Evolutionary conservation across 257 asterid species (phyloP), one percentile per base, ranked within the genome.

Genomic region (Fraxinus pennsylvanica): DNA sequence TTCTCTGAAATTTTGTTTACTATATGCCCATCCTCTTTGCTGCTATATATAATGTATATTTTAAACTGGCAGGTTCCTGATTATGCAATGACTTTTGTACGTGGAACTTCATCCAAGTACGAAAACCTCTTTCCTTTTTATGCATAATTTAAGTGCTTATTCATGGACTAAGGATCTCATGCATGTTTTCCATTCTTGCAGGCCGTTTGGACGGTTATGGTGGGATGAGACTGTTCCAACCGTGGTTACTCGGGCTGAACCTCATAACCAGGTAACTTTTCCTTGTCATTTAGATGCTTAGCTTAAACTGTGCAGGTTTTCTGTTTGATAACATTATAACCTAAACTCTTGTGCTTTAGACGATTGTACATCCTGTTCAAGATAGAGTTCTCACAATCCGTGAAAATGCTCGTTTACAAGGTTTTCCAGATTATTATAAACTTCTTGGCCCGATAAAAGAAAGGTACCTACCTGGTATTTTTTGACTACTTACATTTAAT

Each of bases 141-240:
- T 13, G 25, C 14, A 14, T 25, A 12, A 6, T 65, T 29, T 33
- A 19, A 7, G 5, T 36, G 19, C 8, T 63, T 25, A 2, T 32
- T 66, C 5, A 47, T 15, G 17, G 50, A 12, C 65, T 6, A 7
- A 19, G 3, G 27, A 45, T 13, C 47, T 75, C 27, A 3, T 36
- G 8, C 65, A 54, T 21, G 30, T 30, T 75, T 54, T 74, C 3
- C 2, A 32, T 38, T 47, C 30, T 9, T 80, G 79, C 79, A 95
- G 99, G 86, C 99, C 99, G 6, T 95, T 95, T 86, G 94, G 92
- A 5, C 94, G 99, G 9, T 68, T 94, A 36, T 94, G 99, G 99
- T 92, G 96, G 96, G 97, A 95, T 19, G 94, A 90, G 68, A 95
- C 91, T 0, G 97, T 95, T 32, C 90, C 99, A 2, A 95, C 99